Evolutionary conservation across 2,329 filamentous ascomycete species (phyloP).

Genomic region (Whalleya microplaca): DNA sequence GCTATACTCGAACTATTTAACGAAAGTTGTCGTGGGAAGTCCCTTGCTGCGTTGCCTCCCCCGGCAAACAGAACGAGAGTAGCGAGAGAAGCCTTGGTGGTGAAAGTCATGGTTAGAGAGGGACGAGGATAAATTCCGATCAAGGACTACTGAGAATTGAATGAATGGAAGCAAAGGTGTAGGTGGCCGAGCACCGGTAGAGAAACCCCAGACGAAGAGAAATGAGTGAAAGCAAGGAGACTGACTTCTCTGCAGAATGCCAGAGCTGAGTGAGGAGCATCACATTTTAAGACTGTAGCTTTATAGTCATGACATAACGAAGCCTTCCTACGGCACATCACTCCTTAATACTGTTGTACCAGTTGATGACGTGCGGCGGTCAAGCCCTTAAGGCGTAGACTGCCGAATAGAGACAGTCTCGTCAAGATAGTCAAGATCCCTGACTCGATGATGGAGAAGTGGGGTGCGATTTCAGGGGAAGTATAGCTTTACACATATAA

Average conservation of each 20-base stretch:
- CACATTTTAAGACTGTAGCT: conserved; percentile 8
- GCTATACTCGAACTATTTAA: conserved; percentile 1
- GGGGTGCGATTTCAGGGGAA: conserved; percentile 10
- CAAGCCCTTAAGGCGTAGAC: neutral
- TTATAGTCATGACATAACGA: neutral
- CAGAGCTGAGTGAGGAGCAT: neutral
- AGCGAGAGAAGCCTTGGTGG: conserved; percentile 17
- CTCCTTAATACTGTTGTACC: conserved; percentile 4
- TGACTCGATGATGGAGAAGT: neutral
- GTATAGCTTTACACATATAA: neutral
- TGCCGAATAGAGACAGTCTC: conserved; percentile 2
- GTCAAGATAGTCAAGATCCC: conserved; percentile 11
- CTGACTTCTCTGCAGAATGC: conserved; percentile 1
- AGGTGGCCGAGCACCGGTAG: conserved; percentile 23
- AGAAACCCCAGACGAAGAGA: conserved; percentile 12
- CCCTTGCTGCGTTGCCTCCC: conserved; percentile 10
- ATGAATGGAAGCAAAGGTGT: conserved; percentile 17
- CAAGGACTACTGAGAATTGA: conserved; percentile 14
- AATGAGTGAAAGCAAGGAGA: conserved; percentile 17
- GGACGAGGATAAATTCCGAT: conserved; percentile 1
- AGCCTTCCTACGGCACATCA: conserved; percentile 1
- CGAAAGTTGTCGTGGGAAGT: conserved; percentile 10
- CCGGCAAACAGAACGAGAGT: conserved; percentile 21
- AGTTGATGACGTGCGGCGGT: neutral
- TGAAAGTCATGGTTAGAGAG: conserved; percentile 31